A percentile compares a stretch with the other conserved stretches of the same genome.
Conservation (phyloP, 108 stramenopile species). For the Skeletonema menzelii region DNA sequence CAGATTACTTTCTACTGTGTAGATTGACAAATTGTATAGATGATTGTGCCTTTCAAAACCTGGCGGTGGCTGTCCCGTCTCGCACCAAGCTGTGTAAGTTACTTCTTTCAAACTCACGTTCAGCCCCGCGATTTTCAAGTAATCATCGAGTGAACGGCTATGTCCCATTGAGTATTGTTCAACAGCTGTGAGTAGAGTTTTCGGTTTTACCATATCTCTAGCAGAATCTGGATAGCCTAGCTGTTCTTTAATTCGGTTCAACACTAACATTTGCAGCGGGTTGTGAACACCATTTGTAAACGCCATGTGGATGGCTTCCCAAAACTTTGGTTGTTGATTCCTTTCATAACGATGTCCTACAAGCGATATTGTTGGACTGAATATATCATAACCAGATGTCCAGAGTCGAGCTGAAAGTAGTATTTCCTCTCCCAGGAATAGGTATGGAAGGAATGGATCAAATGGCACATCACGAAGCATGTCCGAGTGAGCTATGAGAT, state of each 20-base stretch:
- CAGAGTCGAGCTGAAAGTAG: conserved; percentile 87
- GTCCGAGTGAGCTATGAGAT: conserved; percentile 64
- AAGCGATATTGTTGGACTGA: conserved; percentile 86
- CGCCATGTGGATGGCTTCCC: conserved; percentile 92
- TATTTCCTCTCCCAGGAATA: conserved; percentile 99
- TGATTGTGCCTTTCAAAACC: conserved; percentile 70
- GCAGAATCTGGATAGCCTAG: conserved; percentile 88
- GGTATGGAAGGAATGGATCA: conserved; percentile 97
- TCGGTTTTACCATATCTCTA: conserved; percentile 70
- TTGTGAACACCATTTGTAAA: conserved; percentile 72
- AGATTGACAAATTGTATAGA: conserved; percentile 44
- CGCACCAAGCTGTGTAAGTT: conserved; percentile 79
- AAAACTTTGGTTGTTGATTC: conserved; percentile 93
- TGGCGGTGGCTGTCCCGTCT: conserved; percentile 73
- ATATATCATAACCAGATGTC: conserved; percentile 97
- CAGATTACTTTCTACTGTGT: not conserved
- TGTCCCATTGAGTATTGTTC: conserved; percentile 88
- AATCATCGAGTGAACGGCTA: conserved; percentile 64
- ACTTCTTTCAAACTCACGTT: conserved; percentile 82
- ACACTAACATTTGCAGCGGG: conserved; percentile 72
- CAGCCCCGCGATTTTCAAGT: conserved; percentile 76
- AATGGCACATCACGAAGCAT: conserved; percentile 86
- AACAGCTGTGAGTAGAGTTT: conserved; percentile 71
- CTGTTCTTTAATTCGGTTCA: conserved; percentile 80
- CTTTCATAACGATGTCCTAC: conserved; percentile 92